These are phyloP conservation scores for Barnettozyma californica DNA, from an alignment of 805 yeast species.

Conservation along the genomic window DNA sequence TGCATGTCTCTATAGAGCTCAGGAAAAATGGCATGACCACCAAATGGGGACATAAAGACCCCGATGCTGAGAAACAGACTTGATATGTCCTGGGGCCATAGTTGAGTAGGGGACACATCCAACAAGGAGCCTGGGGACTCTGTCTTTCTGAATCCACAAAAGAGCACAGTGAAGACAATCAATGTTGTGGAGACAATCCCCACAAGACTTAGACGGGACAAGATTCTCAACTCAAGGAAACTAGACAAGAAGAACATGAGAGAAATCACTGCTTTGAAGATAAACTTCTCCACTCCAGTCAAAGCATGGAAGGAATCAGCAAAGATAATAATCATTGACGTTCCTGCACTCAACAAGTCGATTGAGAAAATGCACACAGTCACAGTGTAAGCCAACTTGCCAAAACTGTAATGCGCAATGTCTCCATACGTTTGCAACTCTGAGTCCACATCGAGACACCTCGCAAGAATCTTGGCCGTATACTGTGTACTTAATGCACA, in stretches of 20 bases:
- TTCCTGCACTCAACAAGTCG: conserved; percentile 58
- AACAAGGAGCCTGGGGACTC: conserved; percentile 50
- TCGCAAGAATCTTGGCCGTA: conserved; percentile 52
- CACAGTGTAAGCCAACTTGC: conserved; percentile 36
- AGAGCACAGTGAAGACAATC: conserved; percentile 39
- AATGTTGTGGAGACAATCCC: conserved; percentile 54
- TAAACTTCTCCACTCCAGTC: conserved; percentile 32
- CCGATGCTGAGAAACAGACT: conserved; percentile 50
- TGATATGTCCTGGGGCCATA: conserved; percentile 33
- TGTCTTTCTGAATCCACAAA: conserved; percentile 41
- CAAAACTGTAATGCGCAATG: conserved; percentile 47
- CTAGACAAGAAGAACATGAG: conserved; percentile 39
- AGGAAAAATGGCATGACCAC: conserved; percentile 82
- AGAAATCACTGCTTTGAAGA: conserved; percentile 40
- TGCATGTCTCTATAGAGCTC: conserved; percentile 72
- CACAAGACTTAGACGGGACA: conserved; percentile 48
- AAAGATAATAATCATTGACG: conserved; percentile 53
- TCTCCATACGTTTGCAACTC: conserved; percentile 51
- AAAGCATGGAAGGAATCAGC: conserved; percentile 55
- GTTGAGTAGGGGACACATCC: conserved; percentile 39
- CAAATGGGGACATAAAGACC: conserved; percentile 72
- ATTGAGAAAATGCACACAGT: conserved; percentile 46
- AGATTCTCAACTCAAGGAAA: conserved; percentile 49
- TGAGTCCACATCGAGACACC: conserved; percentile 36
- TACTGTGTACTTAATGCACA: conserved; percentile 47